A percentile compares a stretch with the other conserved stretches of the same genome.
phyloP scores from a whole-genome alignment of 1,284 basidiomycete species.

The Kalmanozyma brasiliensis region DNA sequence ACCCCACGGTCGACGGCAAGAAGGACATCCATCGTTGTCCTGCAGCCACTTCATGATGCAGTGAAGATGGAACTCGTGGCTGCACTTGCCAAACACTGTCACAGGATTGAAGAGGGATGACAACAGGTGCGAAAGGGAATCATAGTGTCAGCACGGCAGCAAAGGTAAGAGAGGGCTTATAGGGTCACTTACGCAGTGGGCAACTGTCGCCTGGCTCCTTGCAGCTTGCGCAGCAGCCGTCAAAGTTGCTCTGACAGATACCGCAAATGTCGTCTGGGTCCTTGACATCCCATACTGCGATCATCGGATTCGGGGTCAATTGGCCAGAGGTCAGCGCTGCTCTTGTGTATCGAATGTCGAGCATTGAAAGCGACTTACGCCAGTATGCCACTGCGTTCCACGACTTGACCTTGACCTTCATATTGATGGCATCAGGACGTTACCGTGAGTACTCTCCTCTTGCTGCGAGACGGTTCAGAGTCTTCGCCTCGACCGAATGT shows the following conservation, averaged over 20 bases:
- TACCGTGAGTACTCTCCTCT: background rate
- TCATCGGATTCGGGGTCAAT: background rate
- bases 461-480: no score
- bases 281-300: conserved; percentile 64
- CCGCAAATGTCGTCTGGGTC: conserved; percentile 67
- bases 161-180: no score
- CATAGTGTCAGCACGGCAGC: no score
- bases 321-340: background rate
- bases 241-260: conserved; percentile 67
- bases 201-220: conserved; percentile 64
- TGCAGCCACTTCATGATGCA: conserved; percentile 67
- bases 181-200: conserved; percentile 51
- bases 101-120: background rate
- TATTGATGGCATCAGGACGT: conserved; percentile 28
- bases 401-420: conserved; percentile 65
- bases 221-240: conserved; percentile 65
- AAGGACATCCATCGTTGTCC: conserved; percentile 55
- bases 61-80: conserved; percentile 67
- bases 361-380: conserved; percentile 44
- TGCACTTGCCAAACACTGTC: conserved; percentile 65
- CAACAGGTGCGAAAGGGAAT: background rate
- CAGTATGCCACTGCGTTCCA: conserved; percentile 66
- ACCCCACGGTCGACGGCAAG: conserved; percentile 56
- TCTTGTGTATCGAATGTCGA: background rate
- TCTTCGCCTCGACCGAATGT: no score